Evolutionary conservation across 805 yeast genomes (phyloP), one percentile per base, ranked within the genome.

Genomic region (Zygosaccharomyces rouxii): DNA sequence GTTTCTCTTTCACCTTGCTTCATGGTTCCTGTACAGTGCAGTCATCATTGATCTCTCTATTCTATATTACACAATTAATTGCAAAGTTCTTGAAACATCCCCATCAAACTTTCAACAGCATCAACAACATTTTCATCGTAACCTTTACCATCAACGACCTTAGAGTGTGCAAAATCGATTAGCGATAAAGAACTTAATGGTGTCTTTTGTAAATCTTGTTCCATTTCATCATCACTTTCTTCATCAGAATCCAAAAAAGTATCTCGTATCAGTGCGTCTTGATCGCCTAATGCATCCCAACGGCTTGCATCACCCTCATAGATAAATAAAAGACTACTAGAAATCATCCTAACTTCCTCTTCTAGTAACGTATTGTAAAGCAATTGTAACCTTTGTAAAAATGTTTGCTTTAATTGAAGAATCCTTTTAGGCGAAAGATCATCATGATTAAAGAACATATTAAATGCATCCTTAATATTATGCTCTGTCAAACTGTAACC

Each of bases 91-190:
- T 74, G 73, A 38, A 84, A 67, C 1, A 75, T 59, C 0, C 50
- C 54, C 5, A 85, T 68, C 44, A 89, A 64, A 53, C 77, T 82
- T 55, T 82, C 84, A 1, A 90, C 70, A 0, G 97, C 98, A 11
- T 67, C 69, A 2, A 89, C 63, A 2, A 83, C 69, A 59, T 86
- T 85, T 40, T 79, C 86, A 64, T 89, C 97, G 16, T 77, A 77
- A 0, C 89, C 89, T 49, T 75, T 49, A 0, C 84, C 86, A 0
- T 82, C 81, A 0, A 76, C 73, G 50, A 77, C 68, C 52, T 71
- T 77, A 0, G 97, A 79, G 63, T 94, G 98, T 0, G 97, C 97
- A 71, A 94, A 89, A 66, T 94, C 99, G 5, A 94, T 89, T 42
- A 90, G 58, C 33, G 80, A 75, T 45, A 89, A 68, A 5, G 78